phyloP scores from a whole-genome alignment of 1,284 basidiomycete species.

The Trametes sp. region DNA sequence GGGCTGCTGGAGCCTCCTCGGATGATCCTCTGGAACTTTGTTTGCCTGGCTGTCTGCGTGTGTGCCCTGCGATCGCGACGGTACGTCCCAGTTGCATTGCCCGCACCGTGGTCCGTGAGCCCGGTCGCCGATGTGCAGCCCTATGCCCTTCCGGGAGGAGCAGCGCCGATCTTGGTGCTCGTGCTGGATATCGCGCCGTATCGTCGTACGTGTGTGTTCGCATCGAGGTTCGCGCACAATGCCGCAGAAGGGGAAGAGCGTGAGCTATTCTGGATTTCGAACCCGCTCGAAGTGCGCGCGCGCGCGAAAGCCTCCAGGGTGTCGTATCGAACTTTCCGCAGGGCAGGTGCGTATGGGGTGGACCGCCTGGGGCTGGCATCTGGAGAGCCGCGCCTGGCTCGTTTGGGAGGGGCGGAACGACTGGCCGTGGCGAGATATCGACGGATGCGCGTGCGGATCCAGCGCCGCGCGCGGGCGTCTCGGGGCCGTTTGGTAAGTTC shows the following conservation, averaged over 20 bases:
- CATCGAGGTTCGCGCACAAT: too few relatives aligned
- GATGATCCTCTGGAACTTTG: slow-evolving; percentile 21
- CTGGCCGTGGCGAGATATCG: slow-evolving; percentile 2
- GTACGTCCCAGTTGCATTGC: too few relatives aligned
- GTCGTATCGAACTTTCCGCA: slow-evolving; percentile 19
- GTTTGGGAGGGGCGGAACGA: background rate
- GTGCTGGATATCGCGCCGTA: too few relatives aligned
- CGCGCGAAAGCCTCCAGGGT: slow-evolving; percentile 16
- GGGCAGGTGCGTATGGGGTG: background rate
- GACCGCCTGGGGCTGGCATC: background rate
- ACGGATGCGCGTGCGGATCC: slow-evolving; percentile 8
- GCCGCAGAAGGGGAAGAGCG: too few relatives aligned
- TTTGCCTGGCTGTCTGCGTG: background rate
- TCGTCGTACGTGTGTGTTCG: too few relatives aligned
- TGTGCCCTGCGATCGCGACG: background rate
- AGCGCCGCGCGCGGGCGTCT: background rate
- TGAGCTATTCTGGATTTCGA: background rate
- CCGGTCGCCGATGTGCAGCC: too few relatives aligned
- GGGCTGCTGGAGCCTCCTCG: slow-evolving; percentile 28
- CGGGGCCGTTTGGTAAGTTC: too few relatives aligned
- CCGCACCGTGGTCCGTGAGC: background rate
- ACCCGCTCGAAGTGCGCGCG: background rate
- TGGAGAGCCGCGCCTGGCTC: background rate
- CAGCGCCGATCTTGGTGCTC: background rate
- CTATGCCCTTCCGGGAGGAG: background rate